phyloP scores from a whole-genome alignment of 306 rosid species.

The Glycyrrhiza uralensis region DNA sequence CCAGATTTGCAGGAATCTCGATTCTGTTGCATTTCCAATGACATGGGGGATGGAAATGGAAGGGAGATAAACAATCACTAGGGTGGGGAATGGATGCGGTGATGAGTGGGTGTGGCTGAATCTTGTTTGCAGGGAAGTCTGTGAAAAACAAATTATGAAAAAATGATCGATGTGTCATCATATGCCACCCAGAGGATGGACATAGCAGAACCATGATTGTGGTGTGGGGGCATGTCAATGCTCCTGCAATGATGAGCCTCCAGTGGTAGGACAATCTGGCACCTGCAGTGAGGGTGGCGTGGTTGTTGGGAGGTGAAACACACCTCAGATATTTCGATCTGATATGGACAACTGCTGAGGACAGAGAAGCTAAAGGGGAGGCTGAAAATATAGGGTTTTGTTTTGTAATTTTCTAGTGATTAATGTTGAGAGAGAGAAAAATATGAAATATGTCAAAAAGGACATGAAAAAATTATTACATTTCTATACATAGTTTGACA shows the following conservation, averaged over 20 bases:
- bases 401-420: background rate
- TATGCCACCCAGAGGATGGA: background rate
- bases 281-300: background rate
- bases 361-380: background rate
- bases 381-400: background rate
- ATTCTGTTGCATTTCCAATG: background rate
- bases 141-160: background rate
- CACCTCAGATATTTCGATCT: background rate
- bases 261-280: background rate
- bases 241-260: background rate
- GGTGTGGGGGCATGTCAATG: background rate
- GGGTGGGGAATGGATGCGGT: background rate
- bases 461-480: background rate
- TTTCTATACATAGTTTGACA: background rate
- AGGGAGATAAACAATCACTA: background rate
- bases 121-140: background rate
- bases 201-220: background rate
- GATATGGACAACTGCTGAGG: background rate
- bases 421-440: background rate
- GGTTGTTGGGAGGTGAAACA: background rate
- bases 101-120: background rate
- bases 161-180: background rate
- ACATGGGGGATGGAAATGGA: background rate
- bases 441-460: background rate
- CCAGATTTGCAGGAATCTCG: background rate